Conservation (phyloP, 176 grass and related monocot species). For the Stipa capillata region DNA sequence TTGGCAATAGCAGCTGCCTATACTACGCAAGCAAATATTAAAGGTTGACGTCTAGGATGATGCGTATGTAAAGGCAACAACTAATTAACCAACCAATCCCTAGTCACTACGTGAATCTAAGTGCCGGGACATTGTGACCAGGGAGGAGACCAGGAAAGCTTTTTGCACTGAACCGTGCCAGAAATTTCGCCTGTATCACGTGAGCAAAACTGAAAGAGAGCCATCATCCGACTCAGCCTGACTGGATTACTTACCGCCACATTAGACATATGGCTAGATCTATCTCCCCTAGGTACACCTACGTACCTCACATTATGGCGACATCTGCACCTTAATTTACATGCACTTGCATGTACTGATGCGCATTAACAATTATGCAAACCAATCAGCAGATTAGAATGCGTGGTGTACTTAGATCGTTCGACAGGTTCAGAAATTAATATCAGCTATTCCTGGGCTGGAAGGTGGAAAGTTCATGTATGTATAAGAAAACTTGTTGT, state of each 20-base stretch:
- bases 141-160: background rate
- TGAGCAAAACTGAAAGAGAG: background rate
- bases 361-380: background rate
- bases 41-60: background rate
- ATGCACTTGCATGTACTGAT: background rate
- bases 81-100: background rate
- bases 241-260: background rate
- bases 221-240: constrained; percentile 1
- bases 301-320: background rate
- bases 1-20: background rate
- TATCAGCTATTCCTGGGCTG: background rate
- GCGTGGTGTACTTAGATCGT: background rate
- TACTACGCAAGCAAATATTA: background rate
- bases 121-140: background rate
- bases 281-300: background rate
- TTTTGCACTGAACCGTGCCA: background rate
- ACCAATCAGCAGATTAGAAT: background rate
- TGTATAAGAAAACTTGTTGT: background rate
- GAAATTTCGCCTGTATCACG: background rate
- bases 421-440: background rate
- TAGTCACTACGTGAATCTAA: background rate
- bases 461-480: background rate
- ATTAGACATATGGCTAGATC: background rate
- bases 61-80: background rate
- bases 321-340: background rate